Base-by-base conservation (phyloP, 2,329 filamentous ascomycete species). In the Aspergillus sp. region DNA sequence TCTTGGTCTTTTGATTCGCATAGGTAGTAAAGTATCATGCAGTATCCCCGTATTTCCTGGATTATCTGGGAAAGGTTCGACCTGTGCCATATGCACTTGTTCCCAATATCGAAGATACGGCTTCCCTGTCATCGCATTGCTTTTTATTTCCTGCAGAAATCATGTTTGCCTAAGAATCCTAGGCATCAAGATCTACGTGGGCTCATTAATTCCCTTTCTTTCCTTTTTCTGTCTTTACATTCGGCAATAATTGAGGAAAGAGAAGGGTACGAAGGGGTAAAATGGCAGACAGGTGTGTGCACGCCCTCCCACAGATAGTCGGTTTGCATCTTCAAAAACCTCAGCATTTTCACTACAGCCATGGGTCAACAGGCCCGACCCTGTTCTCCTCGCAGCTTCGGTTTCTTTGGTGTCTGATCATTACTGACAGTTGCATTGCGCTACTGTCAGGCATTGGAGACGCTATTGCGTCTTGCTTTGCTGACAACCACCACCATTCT, bases 391-490 rank as follows among this genome's bases (percentile, higher is more conserved):
- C 54, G 54, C 59, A 59, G 32, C 49, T 8, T 17, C 41, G 17
- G 38, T 30, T 41, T 38, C 30, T 50, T 60, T 51, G 56, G 47
- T 69, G 63, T 58, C 67, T 65, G 53, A 64, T 64, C 55, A 63
- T 64, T 64, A 65, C 65, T 70, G 61, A 63, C 57, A 51, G 38
- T 51, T 63, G 59, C 64, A 65, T 65, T 52, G 56, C 61, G 53
- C 63, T 66, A 69, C 65, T 63, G 64, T 55, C 59, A 67, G 63
- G 65, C 57, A 48, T 62, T 58, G 52, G 55, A 57, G 58, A 60
- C 58, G 28, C 63, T 60, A 61, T 61, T 59, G 49, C 55, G 56
- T 59, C 57, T 61, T 58, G 47, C 60, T 60, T 63, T 17, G 59
- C 58, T 62, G 55, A 60, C 59, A 58, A 39, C 49, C 47, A 62